phyloP scores from a whole-genome alignment of 1,139 yeast species.

The Pichia sp. region DNA sequence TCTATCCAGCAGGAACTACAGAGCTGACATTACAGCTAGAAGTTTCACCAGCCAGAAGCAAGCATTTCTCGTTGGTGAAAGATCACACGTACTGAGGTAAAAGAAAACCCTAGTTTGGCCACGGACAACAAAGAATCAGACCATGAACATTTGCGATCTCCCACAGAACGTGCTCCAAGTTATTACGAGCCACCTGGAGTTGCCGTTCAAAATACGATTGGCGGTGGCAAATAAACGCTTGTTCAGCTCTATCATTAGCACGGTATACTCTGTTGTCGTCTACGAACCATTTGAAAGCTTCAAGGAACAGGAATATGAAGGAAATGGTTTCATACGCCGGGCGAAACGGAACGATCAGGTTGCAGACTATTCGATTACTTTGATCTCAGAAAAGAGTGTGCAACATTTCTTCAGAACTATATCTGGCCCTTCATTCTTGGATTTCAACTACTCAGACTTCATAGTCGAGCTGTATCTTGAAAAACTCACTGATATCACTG shows the following conservation, averaged over 20 bases:
- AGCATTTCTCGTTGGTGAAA: not conserved
- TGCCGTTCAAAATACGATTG: conserved; percentile 21
- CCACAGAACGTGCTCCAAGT: conserved; percentile 28
- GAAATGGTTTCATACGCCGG: not conserved
- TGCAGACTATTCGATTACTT: conserved; percentile 17
- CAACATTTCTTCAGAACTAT: conserved; percentile 21
- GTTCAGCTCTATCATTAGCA: conserved; percentile 22
- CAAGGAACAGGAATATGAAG: not conserved
- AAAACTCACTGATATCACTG: conserved; percentile 14
- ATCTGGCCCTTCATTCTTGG: conserved; percentile 17
- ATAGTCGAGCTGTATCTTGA: conserved; percentile 26
- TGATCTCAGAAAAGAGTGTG: conserved; percentile 18
- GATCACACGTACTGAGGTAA: not conserved
- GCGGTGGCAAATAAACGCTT: conserved; percentile 22
- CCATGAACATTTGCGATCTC: conserved; percentile 23
- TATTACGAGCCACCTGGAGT: conserved; percentile 21
- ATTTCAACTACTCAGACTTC: conserved; percentile 24
- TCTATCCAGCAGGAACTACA: not conserved
- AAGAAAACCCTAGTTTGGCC: not conserved
- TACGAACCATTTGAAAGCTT: conserved; percentile 17
- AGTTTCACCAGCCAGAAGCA: not conserved
- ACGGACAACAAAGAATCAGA: not conserved
- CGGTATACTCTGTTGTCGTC: conserved; percentile 22
- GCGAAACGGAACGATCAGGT: conserved; percentile 5
- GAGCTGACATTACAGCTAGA: not conserved